Conservation (phyloP, 306 rosid genomes). For the Canavalia ensiformis region DNA sequence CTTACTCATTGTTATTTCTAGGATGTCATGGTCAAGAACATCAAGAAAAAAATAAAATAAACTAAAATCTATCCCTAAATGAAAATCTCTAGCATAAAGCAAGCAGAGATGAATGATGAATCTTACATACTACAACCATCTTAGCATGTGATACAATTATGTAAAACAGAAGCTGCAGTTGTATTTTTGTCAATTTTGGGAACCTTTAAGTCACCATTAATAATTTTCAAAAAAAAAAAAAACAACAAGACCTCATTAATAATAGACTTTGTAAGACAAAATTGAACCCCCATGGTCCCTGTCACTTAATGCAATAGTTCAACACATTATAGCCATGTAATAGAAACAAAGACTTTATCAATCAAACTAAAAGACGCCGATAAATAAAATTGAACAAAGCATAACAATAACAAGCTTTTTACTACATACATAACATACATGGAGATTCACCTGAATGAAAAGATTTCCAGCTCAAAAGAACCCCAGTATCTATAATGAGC, state of each 20-base stretch:
- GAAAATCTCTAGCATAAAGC: neutral
- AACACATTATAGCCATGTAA: neutral
- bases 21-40: neutral
- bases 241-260: neutral
- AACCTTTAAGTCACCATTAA: neutral
- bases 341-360: neutral
- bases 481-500: neutral
- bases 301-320: neutral
- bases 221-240: neutral
- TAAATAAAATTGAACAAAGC: neutral
- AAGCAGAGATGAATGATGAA: neutral
- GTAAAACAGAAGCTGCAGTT: neutral
- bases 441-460: constrained; percentile 26
- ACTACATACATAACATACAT: neutral
- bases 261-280: neutral
- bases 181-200: neutral
- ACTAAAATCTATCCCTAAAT: neutral
- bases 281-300: neutral
- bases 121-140: neutral
- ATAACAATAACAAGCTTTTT: neutral
- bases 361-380: neutral
- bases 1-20: too few relatives aligned
- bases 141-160: neutral
- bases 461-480: constrained; percentile 3
- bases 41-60: neutral